Conservation (phyloP, 1,139 yeast genomes). For the Debaryomyces fabryi region DNA sequence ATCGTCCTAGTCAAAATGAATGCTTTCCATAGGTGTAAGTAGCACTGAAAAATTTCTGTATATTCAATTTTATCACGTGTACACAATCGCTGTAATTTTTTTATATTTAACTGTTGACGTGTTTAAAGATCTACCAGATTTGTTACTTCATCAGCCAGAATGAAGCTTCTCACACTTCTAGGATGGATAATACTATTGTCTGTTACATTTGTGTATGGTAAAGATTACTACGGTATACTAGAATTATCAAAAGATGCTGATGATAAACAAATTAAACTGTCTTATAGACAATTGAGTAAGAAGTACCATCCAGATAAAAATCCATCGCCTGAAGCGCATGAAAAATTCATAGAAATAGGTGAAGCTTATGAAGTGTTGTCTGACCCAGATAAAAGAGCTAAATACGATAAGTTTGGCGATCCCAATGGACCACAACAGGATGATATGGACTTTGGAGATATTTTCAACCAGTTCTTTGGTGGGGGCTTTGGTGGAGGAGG, state of each 20-base stretch:
- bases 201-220: conserved; percentile 11
- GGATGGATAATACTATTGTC: conserved; percentile 3
- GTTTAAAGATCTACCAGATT: conserved; percentile 3
- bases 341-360: conserved; percentile 85
- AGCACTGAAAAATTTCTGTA: not conserved
- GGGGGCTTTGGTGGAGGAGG: conserved; percentile 51
- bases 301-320: conserved; percentile 96
- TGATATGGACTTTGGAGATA: conserved; percentile 61
- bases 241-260: conserved; percentile 71
- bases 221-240: conserved; percentile 48
- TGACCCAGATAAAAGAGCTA: conserved; percentile 68
- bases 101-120: conserved; percentile 8
- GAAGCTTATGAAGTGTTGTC: conserved; percentile 90
- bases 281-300: conserved; percentile 81
- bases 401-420: conserved; percentile 81
- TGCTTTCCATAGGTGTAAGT: not conserved
- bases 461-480: conserved; percentile 77
- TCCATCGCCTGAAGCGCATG: conserved; percentile 78
- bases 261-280: conserved; percentile 83
- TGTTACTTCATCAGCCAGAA: not conserved
- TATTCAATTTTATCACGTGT: not conserved
- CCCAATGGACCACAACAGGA: conserved; percentile 63
- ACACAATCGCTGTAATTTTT: not conserved
- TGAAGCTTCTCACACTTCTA: conserved; percentile 1
- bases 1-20: not conserved